Evolutionary conservation across 148 eudicot species (phyloP).

Genomic region (Arbutus unedo): DNA sequence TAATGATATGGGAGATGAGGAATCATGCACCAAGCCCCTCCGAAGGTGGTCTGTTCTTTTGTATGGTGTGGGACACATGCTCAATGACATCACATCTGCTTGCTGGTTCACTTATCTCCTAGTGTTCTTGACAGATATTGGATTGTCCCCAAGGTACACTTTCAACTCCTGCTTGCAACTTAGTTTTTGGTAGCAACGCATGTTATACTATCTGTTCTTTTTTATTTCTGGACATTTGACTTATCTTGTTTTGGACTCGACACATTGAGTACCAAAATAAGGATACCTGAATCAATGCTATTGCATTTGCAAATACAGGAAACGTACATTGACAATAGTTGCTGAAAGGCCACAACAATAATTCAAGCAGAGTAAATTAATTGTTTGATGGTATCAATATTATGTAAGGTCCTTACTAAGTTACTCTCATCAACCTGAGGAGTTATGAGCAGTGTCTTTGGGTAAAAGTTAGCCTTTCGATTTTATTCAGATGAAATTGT

Average conservation of each 20-base stretch:
- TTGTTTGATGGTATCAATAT: neutral
- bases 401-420: neutral
- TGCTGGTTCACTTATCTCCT: slow-evolving; percentile 97
- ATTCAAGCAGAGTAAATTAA: neutral
- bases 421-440: neutral
- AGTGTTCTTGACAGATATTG: slow-evolving; percentile 85
- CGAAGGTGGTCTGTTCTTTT: slow-evolving; percentile 56
- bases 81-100: slow-evolving; percentile 90
- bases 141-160: slow-evolving; percentile 68
- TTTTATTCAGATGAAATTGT: neutral
- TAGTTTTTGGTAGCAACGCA: neutral
- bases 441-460: neutral
- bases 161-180: neutral
- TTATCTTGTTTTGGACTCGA: no score
- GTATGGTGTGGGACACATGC: slow-evolving; percentile 95
- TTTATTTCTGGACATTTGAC: neutral
- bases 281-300: neutral
- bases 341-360: neutral
- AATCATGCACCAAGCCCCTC: slow-evolving; percentile 40
- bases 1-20: slow-evolving; percentile 39
- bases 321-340: neutral
- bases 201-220: neutral
- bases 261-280: neutral
- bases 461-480: neutral
- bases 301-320: neutral